phyloP scores from a whole-genome alignment of 75 land plant genomes.

The Pseudotsuga menziesii region DNA sequence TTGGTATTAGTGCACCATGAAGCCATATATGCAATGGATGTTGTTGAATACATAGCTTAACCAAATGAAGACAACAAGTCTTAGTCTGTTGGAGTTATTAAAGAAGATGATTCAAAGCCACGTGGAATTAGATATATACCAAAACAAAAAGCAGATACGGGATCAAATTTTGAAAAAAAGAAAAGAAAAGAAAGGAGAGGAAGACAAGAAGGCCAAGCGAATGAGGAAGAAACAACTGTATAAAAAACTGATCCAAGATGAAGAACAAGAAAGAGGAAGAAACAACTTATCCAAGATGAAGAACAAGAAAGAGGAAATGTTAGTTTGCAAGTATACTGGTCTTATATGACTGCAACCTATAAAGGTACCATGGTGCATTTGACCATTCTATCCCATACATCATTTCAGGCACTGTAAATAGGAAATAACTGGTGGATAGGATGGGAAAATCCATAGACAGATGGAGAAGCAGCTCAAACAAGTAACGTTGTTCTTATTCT shows the following conservation, averaged over 20 bases:
- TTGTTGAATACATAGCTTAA: constrained; percentile 47
- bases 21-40: constrained; percentile 91
- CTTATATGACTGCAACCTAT: constrained; percentile 89
- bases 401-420: constrained; percentile 84
- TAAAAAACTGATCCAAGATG: constrained; percentile 97
- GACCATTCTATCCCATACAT: constrained; percentile 64
- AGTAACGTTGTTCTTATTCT: constrained; percentile 56
- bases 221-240: constrained; percentile 61
- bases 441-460: constrained; percentile 87
- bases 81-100: constrained; percentile 14
- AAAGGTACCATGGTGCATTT: constrained; percentile 67
- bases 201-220: constrained; percentile 66
- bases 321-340: constrained; percentile 77
- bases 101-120: constrained; percentile 25
- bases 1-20: constrained; percentile 90
- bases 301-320: constrained; percentile 90
- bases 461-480: constrained; percentile 55
- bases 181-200: too few relatives aligned
- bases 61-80: constrained; percentile 20
- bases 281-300: constrained; percentile 97
- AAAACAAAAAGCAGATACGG: constrained; percentile 48
- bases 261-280: constrained; percentile 90
- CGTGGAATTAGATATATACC: constrained; percentile 32
- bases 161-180: constrained; percentile 33
- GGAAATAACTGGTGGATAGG: constrained; percentile 98